Percentiles rank a stretch among this genome's conserved stretches.
Conservation (phyloP, 208 protist species). For the Trypanosoma rangeli region DNA sequence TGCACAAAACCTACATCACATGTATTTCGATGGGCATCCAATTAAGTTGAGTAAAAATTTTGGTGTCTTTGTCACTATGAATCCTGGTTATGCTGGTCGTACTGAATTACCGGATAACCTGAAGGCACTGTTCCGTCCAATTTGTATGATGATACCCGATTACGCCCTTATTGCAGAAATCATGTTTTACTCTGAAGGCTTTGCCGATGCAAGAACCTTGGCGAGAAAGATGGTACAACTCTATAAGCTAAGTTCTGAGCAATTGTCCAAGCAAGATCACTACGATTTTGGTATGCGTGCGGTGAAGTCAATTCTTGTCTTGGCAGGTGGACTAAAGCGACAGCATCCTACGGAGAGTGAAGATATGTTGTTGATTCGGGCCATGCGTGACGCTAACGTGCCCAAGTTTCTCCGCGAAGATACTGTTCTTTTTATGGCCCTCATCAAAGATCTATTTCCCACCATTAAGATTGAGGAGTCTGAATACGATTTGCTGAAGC, state of each 20-base stretch:
- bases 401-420: conserved; percentile 96
- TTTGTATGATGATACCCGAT: conserved; percentile 98
- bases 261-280: conserved; percentile 96
- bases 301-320: conserved; percentile 95
- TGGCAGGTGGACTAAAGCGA: conserved; percentile 93
- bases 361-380: conserved; percentile 94
- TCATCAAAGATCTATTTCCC: conserved; percentile 94
- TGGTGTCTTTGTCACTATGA: conserved; percentile 98
- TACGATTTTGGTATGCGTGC: conserved; percentile 97
- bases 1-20: conserved; percentile 65
- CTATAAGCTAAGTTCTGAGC: conserved; percentile 95
- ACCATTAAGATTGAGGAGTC: conserved; percentile 81
- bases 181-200: conserved; percentile 98
- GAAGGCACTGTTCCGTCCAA: conserved; percentile 97
- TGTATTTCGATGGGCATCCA: conserved; percentile 94
- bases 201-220: conserved; percentile 92
- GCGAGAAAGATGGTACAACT: conserved; percentile 97
- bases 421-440: conserved; percentile 92
- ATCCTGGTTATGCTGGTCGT: conserved; percentile 97
- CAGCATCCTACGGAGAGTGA: conserved; percentile 89
- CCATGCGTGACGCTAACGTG: conserved; percentile 94
- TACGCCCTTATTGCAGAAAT: conserved; percentile 97
- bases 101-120: conserved; percentile 98
- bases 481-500: conserved; percentile 76
- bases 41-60: conserved; percentile 93